Evolutionary conservation across 306 rosid species (phyloP).

Genomic region (Biancaea sappan): DNA sequence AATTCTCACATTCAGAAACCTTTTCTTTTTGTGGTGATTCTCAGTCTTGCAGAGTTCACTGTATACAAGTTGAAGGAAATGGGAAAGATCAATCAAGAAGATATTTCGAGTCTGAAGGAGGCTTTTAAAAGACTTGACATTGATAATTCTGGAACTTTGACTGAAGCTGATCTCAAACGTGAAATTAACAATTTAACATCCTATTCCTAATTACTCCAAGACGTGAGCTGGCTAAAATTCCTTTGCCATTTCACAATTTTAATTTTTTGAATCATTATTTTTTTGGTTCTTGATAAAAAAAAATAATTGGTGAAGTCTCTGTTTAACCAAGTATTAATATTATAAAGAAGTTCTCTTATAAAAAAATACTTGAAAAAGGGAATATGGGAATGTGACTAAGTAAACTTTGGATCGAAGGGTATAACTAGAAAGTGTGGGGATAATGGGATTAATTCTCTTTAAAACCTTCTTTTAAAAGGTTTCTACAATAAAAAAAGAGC

Average conservation of each 20-base stretch:
- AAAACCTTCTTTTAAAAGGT: background rate
- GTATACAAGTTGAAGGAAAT: constrained; percentile 85
- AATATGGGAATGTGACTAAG: constrained; percentile 7
- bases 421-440: constrained; percentile 12
- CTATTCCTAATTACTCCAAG: background rate
- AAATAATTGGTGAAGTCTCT: background rate
- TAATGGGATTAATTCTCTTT: constrained; percentile 20
- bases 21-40: background rate
- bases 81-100: constrained; percentile 72
- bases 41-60: constrained; percentile 73
- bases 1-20: background rate
- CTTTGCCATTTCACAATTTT: background rate
- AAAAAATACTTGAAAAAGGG: background rate
- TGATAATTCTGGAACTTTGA: constrained; percentile 77
- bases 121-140: constrained; percentile 57
- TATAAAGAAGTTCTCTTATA: background rate
- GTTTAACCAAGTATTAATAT: background rate
- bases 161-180: constrained; percentile 59
- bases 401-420: background rate
- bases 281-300: background rate
- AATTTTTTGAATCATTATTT: background rate
- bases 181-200: constrained; percentile 11
- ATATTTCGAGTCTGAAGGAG: constrained; percentile 62
- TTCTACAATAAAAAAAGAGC: background rate
- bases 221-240: background rate